Evolutionary conservation across 2,329 filamentous ascomycete genomes (phyloP), one percentile per base, ranked within the genome.

Genomic region (Fusarium napiforme): DNA sequence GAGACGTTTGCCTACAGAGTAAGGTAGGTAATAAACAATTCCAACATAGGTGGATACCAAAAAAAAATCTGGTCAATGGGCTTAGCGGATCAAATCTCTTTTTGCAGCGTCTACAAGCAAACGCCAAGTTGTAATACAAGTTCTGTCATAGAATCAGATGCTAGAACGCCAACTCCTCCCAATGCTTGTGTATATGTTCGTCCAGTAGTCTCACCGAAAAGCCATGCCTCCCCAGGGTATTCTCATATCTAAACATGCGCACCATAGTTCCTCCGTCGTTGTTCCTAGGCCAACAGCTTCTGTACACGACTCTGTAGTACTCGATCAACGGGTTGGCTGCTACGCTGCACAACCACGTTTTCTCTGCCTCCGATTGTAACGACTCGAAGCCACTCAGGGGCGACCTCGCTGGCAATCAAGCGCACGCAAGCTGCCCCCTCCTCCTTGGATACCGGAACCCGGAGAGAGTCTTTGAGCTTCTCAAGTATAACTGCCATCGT

Each of bases 391-490:
- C 89, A 91, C 75, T 87, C 84, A 1, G 89, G 88, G 9, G 88
- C 87, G 16, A 90, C 82, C 74, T 91, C 88, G 14, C 68, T 78
- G 9, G 87, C 88, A 62, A 91, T 82, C 56, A 90, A 77, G 14
- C 85, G 80, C 21, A 90, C 82, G 67, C 87, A 89, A 15, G 78
- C 74, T 15, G 83, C 82, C 9, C 84, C 87, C 76, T 90, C 89
- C 46, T 88, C 88, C 52, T 80, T 81, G 37, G 87, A 87, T 58
- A 89, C 82, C 7, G 88, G 87, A 72, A 85, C 84, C 9, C 87
- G 84, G 64, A 93, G 83, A 32, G 92, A 94, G 80, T 94, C 92
- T 76, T 87, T 88, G 55, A 95, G 84, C 79, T 90, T 92, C 73
- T 89, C 87, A 23, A 92, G 82, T 60, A 94, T 83, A 18, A 85